Evolutionary conservation across 2,329 filamentous ascomycete species (phyloP).

Genomic region (Sporothrix humicola): DNA sequence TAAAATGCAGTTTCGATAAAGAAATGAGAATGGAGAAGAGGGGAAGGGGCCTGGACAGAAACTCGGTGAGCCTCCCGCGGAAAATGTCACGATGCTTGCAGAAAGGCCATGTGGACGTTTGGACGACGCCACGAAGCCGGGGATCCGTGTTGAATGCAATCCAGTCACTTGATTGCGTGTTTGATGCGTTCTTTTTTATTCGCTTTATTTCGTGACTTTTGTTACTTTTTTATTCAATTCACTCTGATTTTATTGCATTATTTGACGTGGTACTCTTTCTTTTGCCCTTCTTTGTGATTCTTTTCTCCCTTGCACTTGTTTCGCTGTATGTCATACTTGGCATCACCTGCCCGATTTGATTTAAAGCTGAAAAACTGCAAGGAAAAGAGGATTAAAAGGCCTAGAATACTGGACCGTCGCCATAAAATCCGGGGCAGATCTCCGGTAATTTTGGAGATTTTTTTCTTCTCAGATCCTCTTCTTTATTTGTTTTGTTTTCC

Average conservation of each 20-base stretch:
- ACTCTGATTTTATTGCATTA: too few species aligned
- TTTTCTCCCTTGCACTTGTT: neutral
- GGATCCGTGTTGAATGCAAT: conserved; percentile 12
- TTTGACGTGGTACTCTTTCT: neutral
- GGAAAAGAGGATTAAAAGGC: neutral
- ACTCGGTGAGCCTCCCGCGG: neutral
- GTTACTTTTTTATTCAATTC: neutral
- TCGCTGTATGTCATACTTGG: conserved; percentile 10
- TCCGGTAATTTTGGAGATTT: neutral
- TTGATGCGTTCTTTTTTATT: neutral
- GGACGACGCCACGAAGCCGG: neutral
- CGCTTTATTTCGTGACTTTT: neutral
- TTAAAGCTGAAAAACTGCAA: conserved; percentile 8
- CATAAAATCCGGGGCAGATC: conserved; percentile 20
- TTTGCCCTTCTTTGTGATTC: neutral
- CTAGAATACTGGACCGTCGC: neutral
- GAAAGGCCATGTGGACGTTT: neutral
- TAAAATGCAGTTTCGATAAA: neutral
- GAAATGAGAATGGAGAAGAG: neutral
- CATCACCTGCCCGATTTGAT: conserved; percentile 30
- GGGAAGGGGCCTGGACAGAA: neutral
- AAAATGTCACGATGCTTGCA: conserved; percentile 20
- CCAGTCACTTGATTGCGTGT: conserved; percentile 25
- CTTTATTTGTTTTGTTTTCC: neutral
- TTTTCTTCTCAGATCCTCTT: too few species aligned